Evolutionary conservation across 768 basidiomycete species (phyloP).

Genomic region (Fomitopsis serialis): DNA sequence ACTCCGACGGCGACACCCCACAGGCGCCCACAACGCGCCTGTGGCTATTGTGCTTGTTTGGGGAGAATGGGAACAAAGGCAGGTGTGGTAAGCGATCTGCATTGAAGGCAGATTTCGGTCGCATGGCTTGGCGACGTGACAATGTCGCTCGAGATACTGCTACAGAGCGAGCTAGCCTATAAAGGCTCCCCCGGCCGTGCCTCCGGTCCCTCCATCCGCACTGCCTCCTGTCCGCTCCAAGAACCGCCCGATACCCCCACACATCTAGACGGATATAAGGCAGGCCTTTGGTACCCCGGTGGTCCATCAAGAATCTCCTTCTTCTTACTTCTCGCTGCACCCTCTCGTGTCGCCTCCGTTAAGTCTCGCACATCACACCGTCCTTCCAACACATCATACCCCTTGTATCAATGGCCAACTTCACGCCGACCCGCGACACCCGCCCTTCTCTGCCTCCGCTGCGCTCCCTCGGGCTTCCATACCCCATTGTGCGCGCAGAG

Average conservation of each 20-base stretch:
- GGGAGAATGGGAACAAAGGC: background rate
- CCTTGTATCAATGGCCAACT: conserved; percentile 9
- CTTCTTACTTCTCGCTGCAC: conserved; percentile 3
- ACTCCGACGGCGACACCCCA: background rate
- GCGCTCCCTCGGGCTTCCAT: conserved; percentile 39
- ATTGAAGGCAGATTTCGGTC: background rate
- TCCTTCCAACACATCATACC: background rate
- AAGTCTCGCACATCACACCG: background rate
- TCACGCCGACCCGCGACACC: conserved; percentile 18
- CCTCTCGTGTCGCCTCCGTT: background rate
- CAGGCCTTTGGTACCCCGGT: conserved; percentile 27
- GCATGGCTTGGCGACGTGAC: conserved; percentile 5
- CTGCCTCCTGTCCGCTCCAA: conserved; percentile 4
- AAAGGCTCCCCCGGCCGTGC: conserved; percentile 8
- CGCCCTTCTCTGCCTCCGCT: conserved; percentile 53
- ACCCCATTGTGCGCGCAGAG: conserved; percentile 4
- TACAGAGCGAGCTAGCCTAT: conserved; percentile 9
- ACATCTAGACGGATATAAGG: conserved; percentile 17
- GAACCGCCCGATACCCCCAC: conserved; percentile 12
- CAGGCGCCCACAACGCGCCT: background rate
- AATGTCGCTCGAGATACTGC: conserved; percentile 1
- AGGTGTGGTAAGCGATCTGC: background rate
- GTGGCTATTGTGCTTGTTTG: background rate
- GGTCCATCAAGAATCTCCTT: conserved; percentile 17
- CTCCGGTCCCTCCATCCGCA: conserved; percentile 7